Evolutionary conservation across 176 grass and related monocot genomes (phyloP).

Genomic region (Stipa capillata): DNA sequence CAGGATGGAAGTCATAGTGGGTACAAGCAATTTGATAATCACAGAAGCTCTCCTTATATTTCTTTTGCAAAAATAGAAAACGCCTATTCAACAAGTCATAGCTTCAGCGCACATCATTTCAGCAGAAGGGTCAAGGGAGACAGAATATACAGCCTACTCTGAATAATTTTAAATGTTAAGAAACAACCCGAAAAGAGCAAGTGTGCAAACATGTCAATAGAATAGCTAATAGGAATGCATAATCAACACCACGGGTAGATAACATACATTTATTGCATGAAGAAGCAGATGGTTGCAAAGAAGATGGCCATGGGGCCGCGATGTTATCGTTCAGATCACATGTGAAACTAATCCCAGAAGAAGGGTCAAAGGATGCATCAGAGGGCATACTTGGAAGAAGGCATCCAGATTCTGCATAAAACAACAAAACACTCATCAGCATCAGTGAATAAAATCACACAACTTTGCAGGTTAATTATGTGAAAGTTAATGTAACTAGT

Average conservation of each 20-base stretch:
- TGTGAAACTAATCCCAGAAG: slow-evolving; percentile 89
- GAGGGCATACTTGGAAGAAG: slow-evolving; percentile 95
- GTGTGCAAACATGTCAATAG: background rate
- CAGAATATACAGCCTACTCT: background rate
- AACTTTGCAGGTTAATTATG: background rate
- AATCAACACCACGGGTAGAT: slow-evolving; percentile 2
- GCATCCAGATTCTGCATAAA: slow-evolving; percentile 80
- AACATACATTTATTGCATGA: slow-evolving; percentile 88
- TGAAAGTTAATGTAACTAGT: background rate
- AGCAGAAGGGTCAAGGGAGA: too few species aligned
- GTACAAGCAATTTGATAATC: background rate
- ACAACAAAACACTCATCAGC: slow-evolving; percentile 8
- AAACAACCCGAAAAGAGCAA: background rate
- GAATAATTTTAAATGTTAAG: slow-evolving; percentile 3
- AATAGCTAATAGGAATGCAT: background rate
- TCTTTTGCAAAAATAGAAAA: background rate
- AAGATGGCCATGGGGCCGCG: slow-evolving; percentile 89
- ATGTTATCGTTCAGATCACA: slow-evolving; percentile 99
- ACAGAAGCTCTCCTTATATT: background rate
- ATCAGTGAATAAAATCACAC: background rate
- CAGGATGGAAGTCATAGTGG: background rate
- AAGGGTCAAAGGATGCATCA: slow-evolving; percentile 75
- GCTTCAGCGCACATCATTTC: background rate
- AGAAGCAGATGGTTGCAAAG: slow-evolving; percentile 50
- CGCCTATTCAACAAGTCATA: background rate